These are phyloP conservation scores for Zygoascus biomembranicola DNA, from an alignment of 805 yeast genomes.

Conservation along the genomic window DNA sequence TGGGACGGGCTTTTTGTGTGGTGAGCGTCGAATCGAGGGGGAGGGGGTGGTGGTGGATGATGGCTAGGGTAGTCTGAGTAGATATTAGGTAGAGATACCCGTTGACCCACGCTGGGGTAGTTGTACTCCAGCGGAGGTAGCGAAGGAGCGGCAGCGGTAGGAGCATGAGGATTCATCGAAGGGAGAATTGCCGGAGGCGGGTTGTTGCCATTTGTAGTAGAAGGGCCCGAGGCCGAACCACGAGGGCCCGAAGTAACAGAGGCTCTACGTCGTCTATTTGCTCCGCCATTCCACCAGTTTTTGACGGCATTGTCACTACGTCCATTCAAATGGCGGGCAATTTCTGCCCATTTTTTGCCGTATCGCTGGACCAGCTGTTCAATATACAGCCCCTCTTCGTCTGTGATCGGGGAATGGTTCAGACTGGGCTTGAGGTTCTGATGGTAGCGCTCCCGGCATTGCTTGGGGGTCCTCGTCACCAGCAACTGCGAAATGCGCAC, in stretches of 20 bases:
- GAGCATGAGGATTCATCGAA: constrained; percentile 1
- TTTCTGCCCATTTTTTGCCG: constrained; percentile 93
- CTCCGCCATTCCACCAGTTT: constrained; percentile 97
- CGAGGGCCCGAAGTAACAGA: constrained; percentile 3
- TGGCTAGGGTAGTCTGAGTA: constrained; percentile 9
- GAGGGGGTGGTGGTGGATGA: constrained; percentile 5
- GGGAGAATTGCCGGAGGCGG: not conserved
- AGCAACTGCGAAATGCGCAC: constrained; percentile 70
- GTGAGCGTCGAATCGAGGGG: not conserved
- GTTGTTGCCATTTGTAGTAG: not conserved
- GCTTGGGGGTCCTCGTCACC: constrained; percentile 79
- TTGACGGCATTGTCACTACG: constrained; percentile 86
- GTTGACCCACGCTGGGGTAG: constrained; percentile 16
- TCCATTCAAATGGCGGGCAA: constrained; percentile 79
- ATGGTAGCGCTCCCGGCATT: constrained; percentile 85
- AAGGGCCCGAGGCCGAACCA: not conserved
- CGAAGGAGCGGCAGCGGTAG: not conserved
- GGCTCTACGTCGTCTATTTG: constrained; percentile 57
- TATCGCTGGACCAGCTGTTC: constrained; percentile 69
- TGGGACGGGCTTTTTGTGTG: not conserved
- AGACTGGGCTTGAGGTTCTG: constrained; percentile 82
- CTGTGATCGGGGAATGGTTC: constrained; percentile 73
- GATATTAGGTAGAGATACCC: constrained; percentile 21
- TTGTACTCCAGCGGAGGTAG: constrained; percentile 3
- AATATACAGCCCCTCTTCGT: constrained; percentile 74